Base-by-base conservation (phyloP, 139 green algal species). In the Closterium sp. region DNA sequence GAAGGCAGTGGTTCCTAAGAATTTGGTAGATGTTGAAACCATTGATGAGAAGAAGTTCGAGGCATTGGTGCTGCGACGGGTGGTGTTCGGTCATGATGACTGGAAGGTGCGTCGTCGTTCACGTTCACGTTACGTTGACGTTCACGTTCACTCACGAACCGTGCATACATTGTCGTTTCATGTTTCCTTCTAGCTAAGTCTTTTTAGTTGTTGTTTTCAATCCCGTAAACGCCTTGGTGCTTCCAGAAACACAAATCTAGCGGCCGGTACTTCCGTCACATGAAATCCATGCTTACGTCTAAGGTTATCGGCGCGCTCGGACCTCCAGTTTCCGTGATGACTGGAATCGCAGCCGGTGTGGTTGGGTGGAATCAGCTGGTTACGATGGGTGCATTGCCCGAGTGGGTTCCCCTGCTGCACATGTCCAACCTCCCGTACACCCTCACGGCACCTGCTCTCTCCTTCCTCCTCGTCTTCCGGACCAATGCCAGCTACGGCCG, bases 401-500 rank as follows among this genome's bases (percentile, higher is more conserved):
- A 87, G 62, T 73, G 28, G 88, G 28, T 42, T 38, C 88, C 88
- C 70, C 10, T 94, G 42, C 30, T 94, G 2, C 87, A 93, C 87
- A 73, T 92, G 50, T 89, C 88, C 88, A 31, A 70, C 17, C 92
- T 94, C 13, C 92, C 92, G 29, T 90, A 94, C 62, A 70, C 27
- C 28, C 92, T 94, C 62, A 94, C 92, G 4, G 89, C 92, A 22
- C 92, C 92, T 29, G 92, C 92, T 19, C 92, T 94, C 34, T 29
- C 89, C 19, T 87, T 94, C 84, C 92, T 94, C 28, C 92, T 94
- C 32, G 92, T 94, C n/a, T 94, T 94, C 92, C 92, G 92, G 31
- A 94, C 92, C 24, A 90, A 94, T 45, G 45, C 89, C 22, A 89
- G 38, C 28, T 94, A 93, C 29, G 89, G 62, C 31, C 92, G 92